phyloP scores from a whole-genome alignment of 2,329 filamentous ascomycete genomes.

The Ceratocystis cubensis region DNA sequence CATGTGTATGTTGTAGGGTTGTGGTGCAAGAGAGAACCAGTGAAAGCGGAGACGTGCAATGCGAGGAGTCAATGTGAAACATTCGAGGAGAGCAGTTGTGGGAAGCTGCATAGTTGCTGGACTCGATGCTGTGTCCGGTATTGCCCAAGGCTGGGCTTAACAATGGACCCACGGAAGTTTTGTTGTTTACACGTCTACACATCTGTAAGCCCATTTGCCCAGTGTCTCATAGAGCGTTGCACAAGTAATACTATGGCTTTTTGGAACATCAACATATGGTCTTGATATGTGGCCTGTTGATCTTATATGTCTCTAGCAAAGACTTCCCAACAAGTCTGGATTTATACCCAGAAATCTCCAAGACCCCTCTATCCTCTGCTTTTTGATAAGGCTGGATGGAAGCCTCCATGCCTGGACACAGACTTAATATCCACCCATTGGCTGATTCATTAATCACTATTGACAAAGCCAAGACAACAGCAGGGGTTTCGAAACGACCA shows the following conservation, averaged over 20 bases:
- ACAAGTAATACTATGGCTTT: neutral
- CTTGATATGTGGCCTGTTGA: neutral
- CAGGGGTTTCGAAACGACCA: neutral
- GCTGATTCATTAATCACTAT: neutral
- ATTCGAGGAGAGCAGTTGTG: neutral
- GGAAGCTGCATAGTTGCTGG: neutral
- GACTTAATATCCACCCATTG: neutral
- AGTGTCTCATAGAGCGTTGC: neutral
- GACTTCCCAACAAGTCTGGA: neutral
- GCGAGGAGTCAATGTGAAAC: constrained; percentile 2
- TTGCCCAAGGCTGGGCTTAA: neutral
- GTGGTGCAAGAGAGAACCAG: neutral
- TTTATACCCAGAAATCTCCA: neutral
- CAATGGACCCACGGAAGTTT: neutral
- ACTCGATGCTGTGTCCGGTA: neutral
- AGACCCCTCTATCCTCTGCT: neutral
- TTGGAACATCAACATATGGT: neutral
- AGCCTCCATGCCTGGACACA: neutral
- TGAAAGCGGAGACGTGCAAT: constrained; percentile 5
- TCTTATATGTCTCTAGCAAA: neutral
- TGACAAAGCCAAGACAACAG: neutral
- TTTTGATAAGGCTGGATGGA: neutral
- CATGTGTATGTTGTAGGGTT: neutral
- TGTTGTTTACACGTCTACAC: neutral
- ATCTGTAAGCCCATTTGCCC: neutral